Evolutionary conservation across 2,329 filamentous ascomycete species (phyloP).

Genomic region (Penicillium sp.): DNA sequence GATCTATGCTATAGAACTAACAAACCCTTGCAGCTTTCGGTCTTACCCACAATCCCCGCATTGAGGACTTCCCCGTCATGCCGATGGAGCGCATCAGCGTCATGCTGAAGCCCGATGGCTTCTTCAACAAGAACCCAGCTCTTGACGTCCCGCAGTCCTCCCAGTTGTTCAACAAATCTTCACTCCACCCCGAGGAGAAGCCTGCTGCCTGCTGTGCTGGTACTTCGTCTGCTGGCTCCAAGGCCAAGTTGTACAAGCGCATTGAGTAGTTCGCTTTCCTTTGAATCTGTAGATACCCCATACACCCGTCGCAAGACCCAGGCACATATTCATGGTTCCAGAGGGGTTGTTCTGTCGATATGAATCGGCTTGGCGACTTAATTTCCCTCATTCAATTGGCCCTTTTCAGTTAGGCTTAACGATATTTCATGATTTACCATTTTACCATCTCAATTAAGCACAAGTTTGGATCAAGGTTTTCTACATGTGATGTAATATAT

Average conservation of each 20-base stretch:
- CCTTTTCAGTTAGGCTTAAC: not conserved
- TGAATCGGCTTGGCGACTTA: not conserved
- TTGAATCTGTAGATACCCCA: conserved; percentile 3
- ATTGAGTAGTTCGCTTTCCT: conserved; percentile 18
- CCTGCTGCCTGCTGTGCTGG: conserved; percentile 19
- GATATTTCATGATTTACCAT: not conserved
- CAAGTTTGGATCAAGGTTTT: not conserved
- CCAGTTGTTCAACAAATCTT: conserved; percentile 44
- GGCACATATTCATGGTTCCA: not conserved
- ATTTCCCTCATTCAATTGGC: not conserved
- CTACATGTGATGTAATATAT: not conserved
- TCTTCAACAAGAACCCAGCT: conserved; percentile 53
- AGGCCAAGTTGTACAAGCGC: conserved; percentile 34
- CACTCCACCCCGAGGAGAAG: conserved; percentile 29
- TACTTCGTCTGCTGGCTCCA: conserved; percentile 17
- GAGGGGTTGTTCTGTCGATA: not conserved
- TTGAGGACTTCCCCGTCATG: conserved; percentile 69
- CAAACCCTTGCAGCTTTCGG: conserved; percentile 41
- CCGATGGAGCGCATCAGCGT: conserved; percentile 56
- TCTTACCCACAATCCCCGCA: conserved; percentile 62
- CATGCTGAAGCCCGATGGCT: conserved; percentile 51
- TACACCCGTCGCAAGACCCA: not conserved
- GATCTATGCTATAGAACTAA: conserved; percentile 8
- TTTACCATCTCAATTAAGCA: not conserved
- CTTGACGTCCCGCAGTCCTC: conserved; percentile 47